Base-by-base conservation (phyloP, 2,329 filamentous ascomycete species). In the Xylaria hypoxylon region DNA sequence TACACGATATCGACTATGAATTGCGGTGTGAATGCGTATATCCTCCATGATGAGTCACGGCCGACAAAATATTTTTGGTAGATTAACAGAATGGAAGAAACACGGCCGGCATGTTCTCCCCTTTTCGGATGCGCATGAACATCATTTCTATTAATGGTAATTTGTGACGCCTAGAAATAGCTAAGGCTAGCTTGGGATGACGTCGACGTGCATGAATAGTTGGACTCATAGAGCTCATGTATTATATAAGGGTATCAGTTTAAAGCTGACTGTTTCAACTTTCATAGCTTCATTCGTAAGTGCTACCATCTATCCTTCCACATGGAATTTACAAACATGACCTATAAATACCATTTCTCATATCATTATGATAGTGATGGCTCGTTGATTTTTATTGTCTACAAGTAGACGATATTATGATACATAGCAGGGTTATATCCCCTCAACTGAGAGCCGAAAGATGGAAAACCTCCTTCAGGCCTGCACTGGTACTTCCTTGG, bases 21-120 rank as follows among this genome's bases (percentile, higher is more conserved):
- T 65, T 50, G 31, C 40, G 22, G 45, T 56, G n/a, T 61, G 44
- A 57, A 65, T 65, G 50, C 59, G 50, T 55, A 62, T 2, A 40
- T n/a, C 4, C 26, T 35, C 59, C 59, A 62, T 62, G 15, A 28
- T 31, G 22, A 33, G 10, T 35, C 17, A 40, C 19, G 52, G 44
- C 17, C n/a, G n/a, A n/a, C n/a, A n/a, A n/a, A n/a, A n/a, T n/a
- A n/a, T n/a, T n/a, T n/a, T n/a, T n/a, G n/a, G n/a, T n/a, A n/a
- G n/a, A n/a, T n/a, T n/a, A n/a, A n/a, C 11, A 24, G 24, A 53
- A 4, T 38, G 17, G 19, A 3, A 42, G 17, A n/a, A 6, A 42
- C 17, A 19, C n/a, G n/a, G n/a, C n/a, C n/a, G n/a, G n/a, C n/a
- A n/a, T n/a, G n/a, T n/a, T n/a, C n/a, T n/a, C n/a, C n/a, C n/a